phyloP scores from a whole-genome alignment of 306 rosid species.

The Cucumis hystrix region DNA sequence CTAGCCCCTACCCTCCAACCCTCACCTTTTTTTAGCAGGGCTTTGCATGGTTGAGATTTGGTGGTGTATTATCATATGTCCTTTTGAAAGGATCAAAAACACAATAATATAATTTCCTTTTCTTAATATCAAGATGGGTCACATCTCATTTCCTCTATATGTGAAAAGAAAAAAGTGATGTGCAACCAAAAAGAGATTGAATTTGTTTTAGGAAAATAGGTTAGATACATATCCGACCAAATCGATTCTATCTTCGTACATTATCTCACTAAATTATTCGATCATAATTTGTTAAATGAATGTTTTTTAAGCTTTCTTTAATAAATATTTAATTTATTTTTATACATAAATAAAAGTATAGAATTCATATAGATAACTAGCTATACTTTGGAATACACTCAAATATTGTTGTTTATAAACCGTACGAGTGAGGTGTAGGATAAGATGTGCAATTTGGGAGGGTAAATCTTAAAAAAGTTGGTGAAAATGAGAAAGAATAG shows the following conservation, averaged over 20 bases:
- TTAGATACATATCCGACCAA: no score
- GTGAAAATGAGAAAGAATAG: background rate
- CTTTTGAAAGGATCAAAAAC: background rate
- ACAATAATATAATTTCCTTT: background rate
- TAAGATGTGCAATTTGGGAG: background rate
- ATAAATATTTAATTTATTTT: no score
- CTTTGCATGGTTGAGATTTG: background rate
- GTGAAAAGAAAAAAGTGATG: background rate
- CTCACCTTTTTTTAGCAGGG: background rate
- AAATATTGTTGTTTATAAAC: no score
- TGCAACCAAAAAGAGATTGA: background rate
- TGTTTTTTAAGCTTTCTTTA: no score
- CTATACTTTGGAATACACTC: no score
- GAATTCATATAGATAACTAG: no score
- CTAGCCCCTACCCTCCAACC: constrained; percentile 4
- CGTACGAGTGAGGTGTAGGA: background rate
- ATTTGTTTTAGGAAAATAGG: background rate
- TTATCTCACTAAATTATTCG: no score
- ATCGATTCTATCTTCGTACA: no score
- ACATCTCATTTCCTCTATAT: background rate
- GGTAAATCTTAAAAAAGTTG: background rate
- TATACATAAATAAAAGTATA: no score
- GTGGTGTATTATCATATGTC: background rate
- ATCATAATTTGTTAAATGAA: no score
- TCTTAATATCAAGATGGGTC: background rate